Base-by-base conservation (phyloP, 2,329 filamentous ascomycete genomes). In the Fusarium verrucosum region DNA sequence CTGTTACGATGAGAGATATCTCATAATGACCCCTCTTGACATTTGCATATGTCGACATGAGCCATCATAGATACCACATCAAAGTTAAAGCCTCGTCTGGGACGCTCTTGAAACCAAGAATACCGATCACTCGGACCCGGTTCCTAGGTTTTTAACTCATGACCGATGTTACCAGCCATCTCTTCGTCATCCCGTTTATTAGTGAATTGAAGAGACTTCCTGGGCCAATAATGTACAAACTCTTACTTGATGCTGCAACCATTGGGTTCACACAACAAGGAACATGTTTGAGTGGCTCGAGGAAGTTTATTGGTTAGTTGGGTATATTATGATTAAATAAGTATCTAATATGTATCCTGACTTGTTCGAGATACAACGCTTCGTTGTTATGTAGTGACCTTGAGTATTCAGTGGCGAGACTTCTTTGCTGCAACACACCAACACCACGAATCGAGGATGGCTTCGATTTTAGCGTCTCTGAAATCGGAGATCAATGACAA, bases 401-500 rank as follows among this genome's bases (percentile, higher is more conserved):
- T n/a, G 7, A n/a, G 10, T 19, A 16, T n/a, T 26, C n/a, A 49
- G 61, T 43, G 38, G 42, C 20, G 9, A 57, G 41, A 47, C 43
- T 45, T 50, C 19, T 41, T 35, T 44, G 30, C 37, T 44, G 30
- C 28, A 57, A 30, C 49, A 41, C 36, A 37, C 58, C 20, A 47
- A 42, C 17, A 50, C 23, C 4, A 30, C 30, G 8, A 37, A 50
- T 58, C 23, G 37, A 66, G 58, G 16, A 33, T 43, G 32, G 47
- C 5, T 47, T 25, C 20, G 25, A 10, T 41, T 23, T 55, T 65
- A 58, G 61, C 36, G 45, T 33, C n/a, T 5, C 40, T 46, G 40
- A 47, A 50, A 45, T 37, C 28, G 33, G 47, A 51, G 37, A 59
- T 66, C 62, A 50, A 66, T 66, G 62, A 66, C 53, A 37, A 54